Evolutionary conservation across 2,329 filamentous ascomycete genomes (phyloP).

Genomic region (Trichoderma arundinaceum): DNA sequence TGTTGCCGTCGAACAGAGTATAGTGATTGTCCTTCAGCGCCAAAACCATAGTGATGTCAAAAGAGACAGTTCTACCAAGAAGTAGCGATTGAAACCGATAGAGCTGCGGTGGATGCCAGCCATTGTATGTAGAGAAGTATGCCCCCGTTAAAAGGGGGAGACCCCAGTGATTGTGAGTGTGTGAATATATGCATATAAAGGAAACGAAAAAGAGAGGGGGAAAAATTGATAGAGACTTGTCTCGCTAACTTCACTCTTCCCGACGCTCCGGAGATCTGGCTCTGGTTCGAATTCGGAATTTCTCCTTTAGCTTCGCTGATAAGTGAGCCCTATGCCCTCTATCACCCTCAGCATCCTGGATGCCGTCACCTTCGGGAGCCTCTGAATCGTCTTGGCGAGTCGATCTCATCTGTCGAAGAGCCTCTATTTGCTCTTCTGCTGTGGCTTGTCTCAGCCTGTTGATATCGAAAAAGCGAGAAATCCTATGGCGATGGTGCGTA

Average conservation of each 20-base stretch:
- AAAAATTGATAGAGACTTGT: neutral
- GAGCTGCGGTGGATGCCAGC: neutral
- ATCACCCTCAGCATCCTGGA: constrained; percentile 37
- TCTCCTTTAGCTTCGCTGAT: constrained; percentile 57
- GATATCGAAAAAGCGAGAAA: constrained; percentile 62
- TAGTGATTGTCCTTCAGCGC: constrained; percentile 5
- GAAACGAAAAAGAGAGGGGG: neutral
- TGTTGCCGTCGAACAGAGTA: neutral
- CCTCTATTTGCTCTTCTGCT: constrained; percentile 66
- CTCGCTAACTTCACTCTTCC: neutral
- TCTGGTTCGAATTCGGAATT: constrained; percentile 58
- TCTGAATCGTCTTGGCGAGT: constrained; percentile 36
- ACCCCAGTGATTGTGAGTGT: too few relatives aligned
- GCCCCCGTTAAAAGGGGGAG: neutral
- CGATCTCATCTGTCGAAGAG: constrained; percentile 54
- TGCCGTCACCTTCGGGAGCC: constrained; percentile 37
- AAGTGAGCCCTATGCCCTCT: constrained; percentile 51
- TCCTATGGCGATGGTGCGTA: constrained; percentile 49
- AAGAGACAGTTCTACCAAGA: constrained; percentile 9
- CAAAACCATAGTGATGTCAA: constrained; percentile 6
- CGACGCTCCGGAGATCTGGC: constrained; percentile 44
- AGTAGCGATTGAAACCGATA: constrained; percentile 6
- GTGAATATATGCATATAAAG: neutral
- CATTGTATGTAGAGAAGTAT: neutral
- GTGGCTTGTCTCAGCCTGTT: constrained; percentile 63